A percentile compares a stretch with the other conserved stretches of the same genome.
These are phyloP conservation scores for Amoebophrya sp. DNA, from an alignment of 169 alveolate species.

Conservation along the genomic window DNA sequence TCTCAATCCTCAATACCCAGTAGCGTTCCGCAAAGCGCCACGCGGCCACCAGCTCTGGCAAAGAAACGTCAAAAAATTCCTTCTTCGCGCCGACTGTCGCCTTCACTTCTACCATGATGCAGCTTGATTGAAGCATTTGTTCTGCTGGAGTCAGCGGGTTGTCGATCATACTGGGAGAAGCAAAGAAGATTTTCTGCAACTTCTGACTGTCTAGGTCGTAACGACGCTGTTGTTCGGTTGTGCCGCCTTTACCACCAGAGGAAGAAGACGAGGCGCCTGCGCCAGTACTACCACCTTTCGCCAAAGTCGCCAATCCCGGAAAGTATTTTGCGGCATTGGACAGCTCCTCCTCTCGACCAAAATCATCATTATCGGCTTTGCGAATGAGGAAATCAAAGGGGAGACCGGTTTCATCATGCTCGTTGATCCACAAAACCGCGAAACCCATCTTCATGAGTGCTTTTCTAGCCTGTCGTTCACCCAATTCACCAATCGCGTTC, in stretches of 20 bases:
- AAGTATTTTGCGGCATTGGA: background rate
- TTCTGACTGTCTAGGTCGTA: background rate
- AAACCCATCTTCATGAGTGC: constrained; percentile 1
- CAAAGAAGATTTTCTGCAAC: background rate
- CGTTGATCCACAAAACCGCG: constrained; percentile 20
- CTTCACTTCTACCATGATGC: background rate
- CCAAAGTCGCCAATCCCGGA: background rate
- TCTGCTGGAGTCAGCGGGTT: background rate
- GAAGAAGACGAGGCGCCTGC: too few species aligned
- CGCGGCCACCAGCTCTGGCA: constrained; percentile 5
- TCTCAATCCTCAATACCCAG: background rate
- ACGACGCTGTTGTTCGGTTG: too few species aligned
- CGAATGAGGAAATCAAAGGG: constrained; percentile 12
- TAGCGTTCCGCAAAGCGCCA: background rate
- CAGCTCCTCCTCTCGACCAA: background rate
- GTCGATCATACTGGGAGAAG: too few species aligned
- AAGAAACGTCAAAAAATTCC: background rate
- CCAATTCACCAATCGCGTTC: background rate
- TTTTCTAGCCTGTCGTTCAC: background rate
- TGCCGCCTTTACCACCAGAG: too few species aligned
- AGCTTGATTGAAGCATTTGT: background rate
- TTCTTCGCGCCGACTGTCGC: background rate
- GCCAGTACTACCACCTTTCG: background rate
- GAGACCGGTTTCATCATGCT: background rate
- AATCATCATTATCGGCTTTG: background rate